Evolutionary conservation across 2,329 filamentous ascomycete genomes (phyloP).

Genomic region (Exophiala xenobiotica): DNA sequence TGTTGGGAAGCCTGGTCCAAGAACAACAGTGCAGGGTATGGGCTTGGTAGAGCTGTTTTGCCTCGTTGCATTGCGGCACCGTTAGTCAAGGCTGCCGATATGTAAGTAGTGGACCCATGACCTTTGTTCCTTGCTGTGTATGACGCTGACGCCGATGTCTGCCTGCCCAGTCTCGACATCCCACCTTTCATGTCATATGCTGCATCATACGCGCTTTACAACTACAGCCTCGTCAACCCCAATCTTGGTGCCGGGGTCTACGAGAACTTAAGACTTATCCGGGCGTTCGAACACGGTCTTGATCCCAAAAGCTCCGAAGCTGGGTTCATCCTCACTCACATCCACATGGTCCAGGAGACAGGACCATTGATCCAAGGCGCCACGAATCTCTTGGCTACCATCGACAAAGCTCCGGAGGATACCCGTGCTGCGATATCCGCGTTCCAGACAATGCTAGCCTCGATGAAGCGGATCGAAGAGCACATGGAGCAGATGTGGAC

Average conservation of each 20-base stretch:
- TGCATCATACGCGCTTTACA: constrained; percentile 62
- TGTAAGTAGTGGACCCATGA: constrained; percentile 65
- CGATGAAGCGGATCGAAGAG: constrained; percentile 69
- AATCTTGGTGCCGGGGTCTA: constrained; percentile 43
- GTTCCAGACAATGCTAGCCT: constrained; percentile 59
- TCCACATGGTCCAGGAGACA: constrained; percentile 91
- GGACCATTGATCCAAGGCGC: constrained; percentile 73
- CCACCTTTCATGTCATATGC: constrained; percentile 90
- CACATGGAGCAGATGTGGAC: constrained; percentile 94
- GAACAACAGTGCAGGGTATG: constrained; percentile 66
- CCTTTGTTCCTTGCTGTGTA: not conserved
- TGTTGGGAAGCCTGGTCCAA: constrained; percentile 72
- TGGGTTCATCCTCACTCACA: constrained; percentile 91
- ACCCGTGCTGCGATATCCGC: constrained; percentile 41
- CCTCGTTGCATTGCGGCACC: constrained; percentile 75
- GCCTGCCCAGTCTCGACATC: constrained; percentile 61
- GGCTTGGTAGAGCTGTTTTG: constrained; percentile 70
- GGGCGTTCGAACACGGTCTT: constrained; percentile 86
- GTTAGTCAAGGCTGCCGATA: constrained; percentile 76
- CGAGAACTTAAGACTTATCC: constrained; percentile 73
- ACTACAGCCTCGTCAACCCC: constrained; percentile 61
- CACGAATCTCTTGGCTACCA: constrained; percentile 63
- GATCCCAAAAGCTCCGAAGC: constrained; percentile 86
- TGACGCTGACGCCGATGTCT: too few species aligned
- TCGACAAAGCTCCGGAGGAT: constrained; percentile 35